phyloP scores from a whole-genome alignment of 148 eudicot genomes.

The Fagopyrum homotropicum region DNA sequence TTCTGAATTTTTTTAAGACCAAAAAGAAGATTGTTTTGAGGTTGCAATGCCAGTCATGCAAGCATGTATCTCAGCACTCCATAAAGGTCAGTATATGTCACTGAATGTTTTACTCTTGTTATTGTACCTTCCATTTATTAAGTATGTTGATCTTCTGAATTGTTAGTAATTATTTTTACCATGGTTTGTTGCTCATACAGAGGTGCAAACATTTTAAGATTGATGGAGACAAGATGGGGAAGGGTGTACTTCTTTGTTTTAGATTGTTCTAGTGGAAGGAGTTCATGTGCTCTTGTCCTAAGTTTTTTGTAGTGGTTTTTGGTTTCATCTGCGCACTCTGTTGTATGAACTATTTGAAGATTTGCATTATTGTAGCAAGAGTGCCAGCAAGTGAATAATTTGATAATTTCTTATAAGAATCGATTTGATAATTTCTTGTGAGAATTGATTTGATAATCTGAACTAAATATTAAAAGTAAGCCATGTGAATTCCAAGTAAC shows the following conservation, averaged over 20 bases:
- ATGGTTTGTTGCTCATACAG: slow-evolving; percentile 12
- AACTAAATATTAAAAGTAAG: too few relatives aligned
- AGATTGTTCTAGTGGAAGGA: slow-evolving; percentile 1
- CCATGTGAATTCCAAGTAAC: too few relatives aligned
- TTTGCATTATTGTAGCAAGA: neutral
- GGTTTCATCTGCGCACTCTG: neutral
- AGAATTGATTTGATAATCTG: too few relatives aligned
- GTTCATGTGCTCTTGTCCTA: neutral
- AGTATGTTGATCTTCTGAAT: too few relatives aligned
- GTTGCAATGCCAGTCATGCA: slow-evolving; percentile 54
- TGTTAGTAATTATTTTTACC: neutral
- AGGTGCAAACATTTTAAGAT: slow-evolving; percentile 48
- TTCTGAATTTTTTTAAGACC: too few relatives aligned
- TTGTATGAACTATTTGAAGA: neutral
- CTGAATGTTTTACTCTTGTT: too few relatives aligned
- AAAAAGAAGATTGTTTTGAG: too few relatives aligned
- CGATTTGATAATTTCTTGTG: too few relatives aligned
- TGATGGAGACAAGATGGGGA: slow-evolving; percentile 38
- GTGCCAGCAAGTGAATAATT: too few relatives aligned
- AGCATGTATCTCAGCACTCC: slow-evolving; percentile 45
- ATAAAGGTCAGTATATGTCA: slow-evolving; percentile 48
- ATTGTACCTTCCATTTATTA: too few relatives aligned
- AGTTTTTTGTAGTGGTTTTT: neutral
- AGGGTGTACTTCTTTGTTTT: slow-evolving; percentile 34
- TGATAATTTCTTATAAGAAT: too few relatives aligned